Evolutionary conservation across 2,329 filamentous ascomycete genomes (phyloP), one percentile per base, ranked within the genome.

Genomic region (Stenocarpella maydis): DNA sequence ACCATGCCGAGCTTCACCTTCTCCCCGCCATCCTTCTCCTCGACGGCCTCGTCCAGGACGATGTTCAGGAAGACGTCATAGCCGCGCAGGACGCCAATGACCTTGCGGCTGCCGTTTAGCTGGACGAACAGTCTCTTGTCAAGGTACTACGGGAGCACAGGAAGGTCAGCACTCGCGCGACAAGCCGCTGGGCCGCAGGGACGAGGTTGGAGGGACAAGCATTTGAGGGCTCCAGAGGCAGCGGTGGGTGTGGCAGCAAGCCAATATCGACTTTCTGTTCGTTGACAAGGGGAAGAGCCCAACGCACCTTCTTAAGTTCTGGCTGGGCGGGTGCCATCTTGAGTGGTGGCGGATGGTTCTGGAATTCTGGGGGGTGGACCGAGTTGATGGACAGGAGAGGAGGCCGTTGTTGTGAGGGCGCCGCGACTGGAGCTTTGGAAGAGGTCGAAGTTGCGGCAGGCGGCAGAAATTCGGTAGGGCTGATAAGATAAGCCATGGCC

Each of bases 31-130:
- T 92, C 87, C 82, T 97, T 97, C 85, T 98, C 95, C 81, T 99
- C 96, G 55, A 97, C 90, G 24, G 96, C 95, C 76, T 99, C 96
- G 80, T 99, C 97, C 28, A 99, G 88, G 52, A 99, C 96, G 78
- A 99, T 94, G 83, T 99, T 99, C 78, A 99, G 86, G 84, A 98
- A 99, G 72, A 98, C 96, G 90, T 99, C 96, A 82, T 98, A 99
- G 71, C 96, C 96, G 74, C 96, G 91, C 69, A 99, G 88, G 64
- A 97, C 88, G 68, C 97, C 96, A 80, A 97, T 94, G 72, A 99
- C 95, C 83, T 97, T 98, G 80, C 96, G 92, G 82, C 95, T 97
- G 78, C 96, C 96, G 82, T 99, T 99, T 67, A 99, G 86, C 82
- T 99, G 95, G 74, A 98, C 94, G 82, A 98, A 97, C 78, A 99